A percentile compares a stretch with the other conserved stretches of the same genome.
Conservation (phyloP, 495 filamentous ascomycete species). For the Trichoderma reesei region DNA sequence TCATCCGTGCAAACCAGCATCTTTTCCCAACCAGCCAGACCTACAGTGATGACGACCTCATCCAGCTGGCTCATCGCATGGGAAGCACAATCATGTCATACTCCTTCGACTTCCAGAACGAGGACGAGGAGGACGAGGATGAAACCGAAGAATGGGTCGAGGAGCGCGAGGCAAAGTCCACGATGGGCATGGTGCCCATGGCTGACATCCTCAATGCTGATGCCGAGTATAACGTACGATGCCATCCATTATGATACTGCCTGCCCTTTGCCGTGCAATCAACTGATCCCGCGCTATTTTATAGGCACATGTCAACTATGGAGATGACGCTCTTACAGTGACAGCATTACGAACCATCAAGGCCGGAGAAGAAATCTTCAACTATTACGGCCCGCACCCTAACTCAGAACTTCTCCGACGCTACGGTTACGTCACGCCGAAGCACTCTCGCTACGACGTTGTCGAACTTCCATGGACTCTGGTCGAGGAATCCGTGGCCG, state of each 20-base stretch:
- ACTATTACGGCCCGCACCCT: conserved; percentile 81
- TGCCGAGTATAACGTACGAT: conserved; percentile 56
- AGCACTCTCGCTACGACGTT: conserved; percentile 71
- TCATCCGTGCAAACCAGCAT: conserved; percentile 32
- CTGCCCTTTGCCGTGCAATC: conserved; percentile 21
- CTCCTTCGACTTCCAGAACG: conserved; percentile 69
- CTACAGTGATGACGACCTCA: conserved; percentile 38
- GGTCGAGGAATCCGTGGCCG: conserved; percentile 35
- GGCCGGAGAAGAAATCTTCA: conserved; percentile 73
- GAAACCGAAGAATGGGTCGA: conserved; percentile 55
- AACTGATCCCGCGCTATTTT: conserved; percentile 13
- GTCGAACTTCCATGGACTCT: conserved; percentile 57
- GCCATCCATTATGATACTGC: conserved; percentile 1
- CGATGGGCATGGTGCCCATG: conserved; percentile 83
- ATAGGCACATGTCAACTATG: conserved; percentile 60
- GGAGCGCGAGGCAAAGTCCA: conserved; percentile 52
- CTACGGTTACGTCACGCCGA: conserved; percentile 78
- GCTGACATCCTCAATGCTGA: conserved; percentile 92
- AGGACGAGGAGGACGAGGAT: conserved; percentile 42
- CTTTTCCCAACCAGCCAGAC: conserved; percentile 36
- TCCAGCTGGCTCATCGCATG: conserved; percentile 63
- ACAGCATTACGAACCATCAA: conserved; percentile 54
- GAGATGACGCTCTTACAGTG: conserved; percentile 53
- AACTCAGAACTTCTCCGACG: conserved; percentile 73
- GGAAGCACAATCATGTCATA: conserved; percentile 89